phyloP scores from a whole-genome alignment of 129 eudicot genomes.

The Saussurea involucrata region DNA sequence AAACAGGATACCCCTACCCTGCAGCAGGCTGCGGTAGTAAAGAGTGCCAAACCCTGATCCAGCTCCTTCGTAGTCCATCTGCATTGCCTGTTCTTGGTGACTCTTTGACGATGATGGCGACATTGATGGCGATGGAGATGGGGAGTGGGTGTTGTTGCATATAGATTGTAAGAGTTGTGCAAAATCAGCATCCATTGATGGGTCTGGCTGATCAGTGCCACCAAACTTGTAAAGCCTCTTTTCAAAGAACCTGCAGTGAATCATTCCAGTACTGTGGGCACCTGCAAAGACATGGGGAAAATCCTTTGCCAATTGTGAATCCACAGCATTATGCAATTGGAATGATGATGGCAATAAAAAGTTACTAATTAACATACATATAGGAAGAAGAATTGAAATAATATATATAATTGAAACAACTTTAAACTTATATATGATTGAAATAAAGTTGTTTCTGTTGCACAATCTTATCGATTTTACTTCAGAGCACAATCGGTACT shows the following conservation, averaged over 20 bases:
- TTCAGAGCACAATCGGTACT: too few relatives aligned
- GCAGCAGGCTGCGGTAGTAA: slow-evolving; percentile 65
- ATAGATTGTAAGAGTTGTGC: slow-evolving; percentile 38
- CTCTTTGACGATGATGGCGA: slow-evolving; percentile 31
- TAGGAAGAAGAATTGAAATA: not conserved
- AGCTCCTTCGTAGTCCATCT: slow-evolving; percentile 67
- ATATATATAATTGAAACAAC: too few relatives aligned
- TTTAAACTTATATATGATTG: too few relatives aligned
- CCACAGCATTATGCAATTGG: not conserved
- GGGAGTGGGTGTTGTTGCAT: slow-evolving; percentile 41
- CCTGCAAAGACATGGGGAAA: slow-evolving; percentile 29
- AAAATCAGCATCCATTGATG: slow-evolving; percentile 55
- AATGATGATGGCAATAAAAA: slow-evolving; percentile 1
- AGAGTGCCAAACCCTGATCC: slow-evolving; percentile 62
- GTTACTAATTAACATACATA: too few relatives aligned
- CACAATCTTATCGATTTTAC: too few relatives aligned
- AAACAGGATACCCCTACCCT: slow-evolving; percentile 60
- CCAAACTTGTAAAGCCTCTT: slow-evolving; percentile 59
- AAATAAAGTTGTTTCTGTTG: too few relatives aligned
- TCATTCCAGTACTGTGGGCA: slow-evolving; percentile 74
- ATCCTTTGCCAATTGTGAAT: not conserved
- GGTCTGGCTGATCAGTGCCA: slow-evolving; percentile 54
- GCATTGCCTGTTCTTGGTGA: slow-evolving; percentile 38
- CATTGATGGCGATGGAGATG: slow-evolving; percentile 32
- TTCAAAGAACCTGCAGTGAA: slow-evolving; percentile 64